phyloP scores from a whole-genome alignment of 2,329 filamentous ascomycete genomes.

The Macrophomina tecta region DNA sequence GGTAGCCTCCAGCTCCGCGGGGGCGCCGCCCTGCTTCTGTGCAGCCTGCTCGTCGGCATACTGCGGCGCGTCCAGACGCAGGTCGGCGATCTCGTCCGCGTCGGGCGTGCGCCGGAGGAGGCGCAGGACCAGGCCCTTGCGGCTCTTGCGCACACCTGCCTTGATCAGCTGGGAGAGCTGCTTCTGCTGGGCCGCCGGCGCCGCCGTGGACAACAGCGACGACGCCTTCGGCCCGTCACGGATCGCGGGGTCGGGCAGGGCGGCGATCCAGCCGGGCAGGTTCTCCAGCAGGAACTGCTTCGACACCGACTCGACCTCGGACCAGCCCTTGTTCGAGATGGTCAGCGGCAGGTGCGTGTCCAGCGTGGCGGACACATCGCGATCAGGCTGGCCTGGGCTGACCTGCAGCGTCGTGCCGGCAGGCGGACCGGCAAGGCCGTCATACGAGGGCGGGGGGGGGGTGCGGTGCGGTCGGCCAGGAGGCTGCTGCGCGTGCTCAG shows the following conservation, averaged over 20 bases:
- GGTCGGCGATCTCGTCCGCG: constrained; percentile 13
- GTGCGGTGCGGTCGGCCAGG: neutral
- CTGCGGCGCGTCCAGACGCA: neutral
- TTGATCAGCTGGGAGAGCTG: constrained; percentile 39
- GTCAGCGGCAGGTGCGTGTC: constrained; percentile 6
- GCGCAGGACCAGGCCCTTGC: constrained; percentile 41
- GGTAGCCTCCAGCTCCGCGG: constrained; percentile 10
- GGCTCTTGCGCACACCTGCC: constrained; percentile 41
- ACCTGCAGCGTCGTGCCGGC: neutral
- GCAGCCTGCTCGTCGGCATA: no score
- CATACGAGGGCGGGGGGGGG: constrained; percentile 19
- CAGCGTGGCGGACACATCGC: neutral
- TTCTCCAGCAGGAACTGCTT: constrained; percentile 21
- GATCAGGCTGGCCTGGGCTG: neutral
- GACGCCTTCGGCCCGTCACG: constrained; percentile 3
- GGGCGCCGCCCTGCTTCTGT: no score
- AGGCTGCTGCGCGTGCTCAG: neutral
- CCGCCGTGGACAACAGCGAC: no score
- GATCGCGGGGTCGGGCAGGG: constrained; percentile 4
- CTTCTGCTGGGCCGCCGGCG: constrained; percentile 34
- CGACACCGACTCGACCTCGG: constrained; percentile 12
- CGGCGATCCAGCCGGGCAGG: constrained; percentile 8
- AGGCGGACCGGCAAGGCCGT: neutral
- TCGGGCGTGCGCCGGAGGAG: constrained; percentile 37
- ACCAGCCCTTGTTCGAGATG: constrained; percentile 18